Percentiles rank a stretch among this genome's conserved stretches.
phyloP scores from a whole-genome alignment of 441 rosid genomes.

The Gossypium aridum region DNA sequence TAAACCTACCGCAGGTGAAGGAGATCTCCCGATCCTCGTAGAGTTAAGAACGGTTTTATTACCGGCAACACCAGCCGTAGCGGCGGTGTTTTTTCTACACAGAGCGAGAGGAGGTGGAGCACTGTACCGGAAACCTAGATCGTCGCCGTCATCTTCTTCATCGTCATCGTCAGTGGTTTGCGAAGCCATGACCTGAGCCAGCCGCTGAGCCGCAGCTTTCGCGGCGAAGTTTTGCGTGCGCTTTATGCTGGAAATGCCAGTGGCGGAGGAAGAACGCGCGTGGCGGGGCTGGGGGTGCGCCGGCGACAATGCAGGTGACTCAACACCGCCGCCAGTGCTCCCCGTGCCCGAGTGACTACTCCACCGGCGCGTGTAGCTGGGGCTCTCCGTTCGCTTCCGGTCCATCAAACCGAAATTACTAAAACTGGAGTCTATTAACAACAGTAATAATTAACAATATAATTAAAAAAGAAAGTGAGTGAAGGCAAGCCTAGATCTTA shows the following conservation, averaged over 20 bases:
- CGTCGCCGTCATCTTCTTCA: conserved; percentile 49
- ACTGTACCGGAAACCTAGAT: conserved; percentile 70
- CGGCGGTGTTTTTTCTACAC: conserved; percentile 31
- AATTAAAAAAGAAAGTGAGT: background rate
- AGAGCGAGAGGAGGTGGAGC: conserved; percentile 81
- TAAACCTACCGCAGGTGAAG: conserved; percentile 57
- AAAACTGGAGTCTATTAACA: background rate
- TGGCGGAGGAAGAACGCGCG: conserved; percentile 49
- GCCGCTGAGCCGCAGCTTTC: conserved; percentile 76
- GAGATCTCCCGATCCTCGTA: conserved; percentile 55
- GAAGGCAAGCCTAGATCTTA: conserved; percentile 26
- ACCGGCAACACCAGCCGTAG: conserved; percentile 15
- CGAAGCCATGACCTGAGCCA: conserved; percentile 83
- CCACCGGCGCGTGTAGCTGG: conserved; percentile 54
- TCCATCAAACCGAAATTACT: conserved; percentile 26
- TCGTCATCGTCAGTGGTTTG: conserved; percentile 56
- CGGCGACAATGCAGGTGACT: conserved; percentile 43
- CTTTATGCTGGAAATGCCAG: conserved; percentile 51
- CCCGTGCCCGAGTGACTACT: conserved; percentile 40
- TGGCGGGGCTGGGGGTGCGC: conserved; percentile 51
- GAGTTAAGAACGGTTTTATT: conserved; percentile 23
- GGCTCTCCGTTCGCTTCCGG: conserved; percentile 46
- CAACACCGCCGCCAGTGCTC: conserved; percentile 16
- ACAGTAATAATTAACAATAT: background rate
- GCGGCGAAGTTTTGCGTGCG: conserved; percentile 71